Evolutionary conservation across 2,329 filamentous ascomycete species (phyloP), one percentile per base, ranked within the genome.

Genomic region (Podosphaera fusca): DNA sequence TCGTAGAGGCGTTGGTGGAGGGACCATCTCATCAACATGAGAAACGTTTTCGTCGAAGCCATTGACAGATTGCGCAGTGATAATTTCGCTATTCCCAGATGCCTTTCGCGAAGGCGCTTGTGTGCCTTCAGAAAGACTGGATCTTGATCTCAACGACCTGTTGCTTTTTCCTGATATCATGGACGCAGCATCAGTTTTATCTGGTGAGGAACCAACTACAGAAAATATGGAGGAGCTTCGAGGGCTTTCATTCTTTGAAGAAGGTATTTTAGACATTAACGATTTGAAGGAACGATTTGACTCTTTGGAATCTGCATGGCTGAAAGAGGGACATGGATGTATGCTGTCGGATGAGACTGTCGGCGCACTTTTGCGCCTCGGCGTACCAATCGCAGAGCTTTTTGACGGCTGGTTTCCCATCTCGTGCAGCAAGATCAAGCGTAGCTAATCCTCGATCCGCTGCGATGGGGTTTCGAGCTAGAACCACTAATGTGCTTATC

Each of bases 261-360:
- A 85, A 1, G 85, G 87, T 59, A 95, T 95, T 72, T 95, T 95
- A 60, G 87, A 94, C 59, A 87, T 79, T 63, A 96, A 78, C 3
- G 63, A 62, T 63, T 86, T 81, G 69, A 95, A 82, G 3, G 89
- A 95, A 62, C 88, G 84, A 36, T 84, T 80, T 5, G 88, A 95
- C 62, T 95, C 89, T 69, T 89, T 90, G 34, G 90, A 96, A 68
- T 96, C 90, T 58, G 88, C 87, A 68, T 85, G 84, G 71, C 83
- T 85, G 68, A 96, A 90, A 34, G 90, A 95, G 34, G 89, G 90
- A 69, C 92, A 94, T 35, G 87, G 85, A 69, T 87, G 84, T 59
- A 95, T 73, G 60, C 60, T 61, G 36, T 65, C 62, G 46, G 65
- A 63, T 12, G 67, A 52, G n/a, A 65, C 66, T 10, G 65, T 63